Evolutionary conservation across 2,329 filamentous ascomycete genomes (phyloP).

Genomic region (Alternaria sp.): DNA sequence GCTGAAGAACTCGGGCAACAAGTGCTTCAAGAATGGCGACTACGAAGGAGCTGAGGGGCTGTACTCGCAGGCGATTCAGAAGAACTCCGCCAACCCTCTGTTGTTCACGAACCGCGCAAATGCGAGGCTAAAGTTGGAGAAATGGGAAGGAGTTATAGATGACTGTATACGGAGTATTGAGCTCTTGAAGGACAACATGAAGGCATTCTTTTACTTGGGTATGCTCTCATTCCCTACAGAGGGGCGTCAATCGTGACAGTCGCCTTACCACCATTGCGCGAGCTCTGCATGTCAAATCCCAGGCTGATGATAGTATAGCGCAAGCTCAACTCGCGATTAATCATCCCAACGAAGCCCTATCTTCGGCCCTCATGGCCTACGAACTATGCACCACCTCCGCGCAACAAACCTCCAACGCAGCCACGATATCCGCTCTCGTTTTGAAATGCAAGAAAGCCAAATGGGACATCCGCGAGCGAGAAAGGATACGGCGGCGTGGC

Average conservation of each 20-base stretch:
- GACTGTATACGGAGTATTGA: slow-evolving; percentile 80
- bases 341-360: slow-evolving; percentile 74
- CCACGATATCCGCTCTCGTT: slow-evolving; percentile 74
- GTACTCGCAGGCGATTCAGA: slow-evolving; percentile 80
- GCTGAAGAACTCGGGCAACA: slow-evolving; percentile 64
- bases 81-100: slow-evolving; percentile 76
- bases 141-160: slow-evolving; percentile 75
- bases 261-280: not conserved
- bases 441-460: slow-evolving; percentile 82
- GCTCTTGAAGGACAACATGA: slow-evolving; percentile 71
- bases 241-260: not conserved
- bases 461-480: slow-evolving; percentile 77
- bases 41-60: slow-evolving; percentile 69
- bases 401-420: slow-evolving; percentile 69
- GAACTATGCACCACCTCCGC: slow-evolving; percentile 64
- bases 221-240: slow-evolving; percentile 14
- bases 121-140: slow-evolving; percentile 74
- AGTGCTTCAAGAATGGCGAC: slow-evolving; percentile 68
- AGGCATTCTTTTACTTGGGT: slow-evolving; percentile 79
- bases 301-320: slow-evolving; percentile 51
- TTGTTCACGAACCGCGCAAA: slow-evolving; percentile 92
- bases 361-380: slow-evolving; percentile 75
- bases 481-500: slow-evolving; percentile 61
- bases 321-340: slow-evolving; percentile 80
- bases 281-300: not conserved